Evolutionary conservation across 495 filamentous ascomycete species (phyloP), one percentile per base, ranked within the genome.

Genomic region (Cladorrhinum samala): DNA sequence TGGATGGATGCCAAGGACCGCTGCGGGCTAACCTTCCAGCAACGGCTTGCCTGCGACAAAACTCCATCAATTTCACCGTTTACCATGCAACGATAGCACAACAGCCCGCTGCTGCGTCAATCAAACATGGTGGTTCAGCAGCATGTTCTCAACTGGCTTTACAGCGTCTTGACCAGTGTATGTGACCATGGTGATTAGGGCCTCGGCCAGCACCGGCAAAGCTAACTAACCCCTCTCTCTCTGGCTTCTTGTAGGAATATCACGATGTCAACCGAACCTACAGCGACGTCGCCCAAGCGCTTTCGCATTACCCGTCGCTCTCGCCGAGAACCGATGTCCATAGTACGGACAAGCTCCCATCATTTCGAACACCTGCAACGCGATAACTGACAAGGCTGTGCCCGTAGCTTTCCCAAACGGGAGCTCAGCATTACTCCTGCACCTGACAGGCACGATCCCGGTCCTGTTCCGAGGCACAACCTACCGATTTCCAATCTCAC

Each of bases 251-350:
- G 30, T 61, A 96, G 92, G 89, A 96, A 78, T 97, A 98, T 64
- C 84, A 82, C 58, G 89, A 96, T 72, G 83, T 89, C 44, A 91
- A 90, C 62, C 88, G 90, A 25, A 89, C 91, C 50, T 96, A 96
- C 72, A 85, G 86, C 65, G 92, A 97, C 67, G 84, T 95, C 57
- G 91, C 85, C 58, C 84, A 86, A 65, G 81, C 83, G 24, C 82
- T 98, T 20, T 82, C 87, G 8, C 80, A 89, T 53, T 89, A 92
- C 63, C 86, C 91, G 9, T 87, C 88, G 7, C 78, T 98, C 23
- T 85, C 85, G 2, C 89, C 91, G n/a, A 82, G 88, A 55, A 98
- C 94, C 37, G 89, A 96, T 65, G 93, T 97, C 46, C 95, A 97
- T 71, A 97, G 91, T 96, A 79, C 61, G 82, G 16, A 23, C 3